phyloP scores from a whole-genome alignment of 2,329 filamentous ascomycete genomes.

The Fusarium cicatricum region DNA sequence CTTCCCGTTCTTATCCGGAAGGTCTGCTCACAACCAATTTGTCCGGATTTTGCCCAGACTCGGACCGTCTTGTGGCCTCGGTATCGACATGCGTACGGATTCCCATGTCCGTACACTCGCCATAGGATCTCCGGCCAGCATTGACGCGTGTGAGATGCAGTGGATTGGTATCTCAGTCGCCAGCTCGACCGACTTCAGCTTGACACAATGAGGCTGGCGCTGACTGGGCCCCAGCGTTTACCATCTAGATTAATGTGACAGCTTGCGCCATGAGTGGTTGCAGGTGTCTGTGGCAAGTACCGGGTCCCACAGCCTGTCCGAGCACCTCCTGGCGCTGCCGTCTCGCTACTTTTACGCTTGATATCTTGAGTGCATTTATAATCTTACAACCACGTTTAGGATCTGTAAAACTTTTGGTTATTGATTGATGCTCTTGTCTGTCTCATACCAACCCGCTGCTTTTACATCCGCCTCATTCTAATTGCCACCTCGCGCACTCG shows the following conservation, averaged over 20 bases:
- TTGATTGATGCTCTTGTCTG: background rate
- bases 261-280: conserved; percentile 8
- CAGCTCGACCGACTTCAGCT: too few species aligned
- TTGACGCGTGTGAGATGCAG: background rate
- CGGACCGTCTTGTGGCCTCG: background rate
- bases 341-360: conserved; percentile 18
- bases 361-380: conserved; percentile 12
- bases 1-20: too few species aligned
- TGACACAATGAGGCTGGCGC: background rate
- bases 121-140: too few species aligned
- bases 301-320: conserved; percentile 31
- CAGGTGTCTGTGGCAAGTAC: background rate
- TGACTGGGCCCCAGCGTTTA: background rate
- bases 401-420: background rate
- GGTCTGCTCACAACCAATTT: too few species aligned
- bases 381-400: conserved; percentile 2
- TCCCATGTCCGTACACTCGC: too few species aligned
- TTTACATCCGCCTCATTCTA: background rate
- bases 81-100: background rate
- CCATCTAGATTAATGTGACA: background rate
- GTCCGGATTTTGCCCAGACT: background rate
- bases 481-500: conserved; percentile 9
- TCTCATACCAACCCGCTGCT: background rate
- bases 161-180: too few species aligned
- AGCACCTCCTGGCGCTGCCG: conserved; percentile 22